Conservation (phyloP, 495 filamentous ascomycete species). For the Filosporella fistucella region DNA sequence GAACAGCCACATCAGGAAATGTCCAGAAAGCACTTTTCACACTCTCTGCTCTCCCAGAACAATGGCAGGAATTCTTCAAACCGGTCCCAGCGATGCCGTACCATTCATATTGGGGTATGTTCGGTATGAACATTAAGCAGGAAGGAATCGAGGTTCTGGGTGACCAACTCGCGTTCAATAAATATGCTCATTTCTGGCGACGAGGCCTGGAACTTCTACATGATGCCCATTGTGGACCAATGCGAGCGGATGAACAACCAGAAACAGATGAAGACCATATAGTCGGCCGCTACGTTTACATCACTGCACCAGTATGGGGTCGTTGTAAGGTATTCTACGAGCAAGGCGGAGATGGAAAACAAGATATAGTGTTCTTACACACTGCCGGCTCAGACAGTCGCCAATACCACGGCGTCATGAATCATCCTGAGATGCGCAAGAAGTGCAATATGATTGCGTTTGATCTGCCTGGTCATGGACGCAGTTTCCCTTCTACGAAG, state of each 20-base stretch:
- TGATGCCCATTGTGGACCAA: constrained; percentile 30
- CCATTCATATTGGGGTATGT: constrained; percentile 35
- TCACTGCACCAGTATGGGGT: constrained; percentile 32
- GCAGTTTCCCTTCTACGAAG: constrained; percentile 29
- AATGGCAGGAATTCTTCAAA: constrained; percentile 37
- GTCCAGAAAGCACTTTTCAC: constrained; percentile 23
- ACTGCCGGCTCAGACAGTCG: constrained; percentile 33
- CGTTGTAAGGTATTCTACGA: constrained; percentile 35
- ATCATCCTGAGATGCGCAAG: constrained; percentile 28
- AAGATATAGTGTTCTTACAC: constrained; percentile 36
- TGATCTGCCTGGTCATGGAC: constrained; percentile 34
- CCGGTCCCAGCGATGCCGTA: constrained; percentile 29
- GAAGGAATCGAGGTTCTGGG: constrained; percentile 27
- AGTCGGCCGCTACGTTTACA: constrained; percentile 31
- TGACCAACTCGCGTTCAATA: constrained; percentile 28
- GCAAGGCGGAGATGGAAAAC: constrained; percentile 29
- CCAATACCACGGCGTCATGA: constrained; percentile 37
- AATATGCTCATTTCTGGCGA: constrained; percentile 34
- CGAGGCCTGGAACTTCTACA: constrained; percentile 33
- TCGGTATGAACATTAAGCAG: constrained; percentile 37
- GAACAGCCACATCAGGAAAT: constrained; percentile 8
- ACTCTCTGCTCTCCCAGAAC: constrained; percentile 31
- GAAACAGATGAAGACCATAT: constrained; percentile 28
- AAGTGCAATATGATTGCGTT: constrained; percentile 34
- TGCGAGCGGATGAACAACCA: constrained; percentile 22